Percentiles rank a stretch among this genome's conserved stretches.
Evolutionary conservation across 345 rosid species (phyloP).

Genomic region (Microthlaspi erraticum): DNA sequence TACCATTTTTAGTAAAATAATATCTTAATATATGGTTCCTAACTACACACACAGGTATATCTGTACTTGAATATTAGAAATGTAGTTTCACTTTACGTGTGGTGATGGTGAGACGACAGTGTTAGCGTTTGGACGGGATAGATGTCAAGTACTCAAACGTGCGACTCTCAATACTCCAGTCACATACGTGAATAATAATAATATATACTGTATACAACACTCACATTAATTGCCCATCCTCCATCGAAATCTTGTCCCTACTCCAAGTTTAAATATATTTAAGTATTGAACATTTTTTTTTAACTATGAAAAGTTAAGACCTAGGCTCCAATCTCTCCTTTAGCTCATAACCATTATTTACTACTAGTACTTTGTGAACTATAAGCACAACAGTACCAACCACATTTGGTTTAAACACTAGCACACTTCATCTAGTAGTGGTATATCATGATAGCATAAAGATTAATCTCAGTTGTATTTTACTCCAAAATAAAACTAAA

Average conservation of each 20-base stretch:
- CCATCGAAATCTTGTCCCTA: constrained; percentile 18
- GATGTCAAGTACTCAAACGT: constrained; percentile 39
- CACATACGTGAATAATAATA: constrained; percentile 8
- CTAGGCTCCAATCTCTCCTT: too few species aligned
- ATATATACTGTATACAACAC: background rate
- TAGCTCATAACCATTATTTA: too few species aligned
- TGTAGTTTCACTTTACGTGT: constrained; percentile 20
- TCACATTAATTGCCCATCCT: constrained; percentile 30
- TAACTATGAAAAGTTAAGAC: too few species aligned
- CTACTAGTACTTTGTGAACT: too few species aligned
- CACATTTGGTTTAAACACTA: too few species aligned
- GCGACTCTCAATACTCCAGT: constrained; percentile 20
- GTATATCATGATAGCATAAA: too few species aligned
- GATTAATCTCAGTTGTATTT: too few species aligned
- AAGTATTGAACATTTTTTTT: background rate
- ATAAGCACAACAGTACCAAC: too few species aligned
- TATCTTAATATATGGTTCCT: background rate
- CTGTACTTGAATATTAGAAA: constrained; percentile 8
- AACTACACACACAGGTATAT: background rate
- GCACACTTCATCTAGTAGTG: too few species aligned
- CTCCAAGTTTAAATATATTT: background rate
- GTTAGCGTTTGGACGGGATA: constrained; percentile 36
- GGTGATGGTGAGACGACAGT: constrained; percentile 41
- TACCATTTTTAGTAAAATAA: background rate
- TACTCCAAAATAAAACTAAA: too few species aligned